Conservation (phyloP, 306 rosid genomes). For the Sicyos baderoa region DNA sequence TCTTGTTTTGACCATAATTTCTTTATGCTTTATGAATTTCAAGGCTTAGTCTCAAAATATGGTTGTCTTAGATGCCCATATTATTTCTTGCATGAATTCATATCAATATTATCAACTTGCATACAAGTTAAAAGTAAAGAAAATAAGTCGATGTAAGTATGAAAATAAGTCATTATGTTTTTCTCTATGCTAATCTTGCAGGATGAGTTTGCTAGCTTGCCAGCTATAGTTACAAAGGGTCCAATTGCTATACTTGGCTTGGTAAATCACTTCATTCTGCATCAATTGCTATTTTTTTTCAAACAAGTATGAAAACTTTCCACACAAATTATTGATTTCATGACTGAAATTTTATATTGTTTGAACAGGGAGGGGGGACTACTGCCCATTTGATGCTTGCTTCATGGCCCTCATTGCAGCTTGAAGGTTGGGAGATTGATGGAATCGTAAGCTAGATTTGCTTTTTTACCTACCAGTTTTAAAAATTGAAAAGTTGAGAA, state of each 20-base stretch:
- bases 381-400: slow-evolving; percentile 84
- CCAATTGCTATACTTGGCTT: slow-evolving; percentile 88
- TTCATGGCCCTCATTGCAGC: slow-evolving; percentile 84
- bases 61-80: too few species aligned
- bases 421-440: slow-evolving; percentile 97
- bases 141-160: too few species aligned
- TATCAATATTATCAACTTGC: too few species aligned
- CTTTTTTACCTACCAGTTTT: slow-evolving; percentile 17
- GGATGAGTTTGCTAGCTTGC: slow-evolving; percentile 93
- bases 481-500: slow-evolving; percentile 7
- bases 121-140: too few species aligned
- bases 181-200: slow-evolving; percentile 25
- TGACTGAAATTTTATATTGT: slow-evolving; percentile 17
- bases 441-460: slow-evolving; percentile 44
- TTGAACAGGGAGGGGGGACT: slow-evolving; percentile 87
- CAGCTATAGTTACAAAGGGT: slow-evolving; percentile 78
- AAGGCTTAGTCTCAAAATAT: too few species aligned
- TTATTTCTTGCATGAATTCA: too few species aligned
- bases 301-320: slow-evolving; percentile 16
- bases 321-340: slow-evolving; percentile 14
- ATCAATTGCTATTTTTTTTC: slow-evolving; percentile 9
- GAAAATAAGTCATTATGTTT: too few species aligned
- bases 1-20: too few species aligned
- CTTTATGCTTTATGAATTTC: too few species aligned
- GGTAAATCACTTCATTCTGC: slow-evolving; percentile 35